These are phyloP conservation scores for Sclerotinia minor DNA, from an alignment of 2,329 filamentous ascomycete genomes.

Conservation along the genomic window DNA sequence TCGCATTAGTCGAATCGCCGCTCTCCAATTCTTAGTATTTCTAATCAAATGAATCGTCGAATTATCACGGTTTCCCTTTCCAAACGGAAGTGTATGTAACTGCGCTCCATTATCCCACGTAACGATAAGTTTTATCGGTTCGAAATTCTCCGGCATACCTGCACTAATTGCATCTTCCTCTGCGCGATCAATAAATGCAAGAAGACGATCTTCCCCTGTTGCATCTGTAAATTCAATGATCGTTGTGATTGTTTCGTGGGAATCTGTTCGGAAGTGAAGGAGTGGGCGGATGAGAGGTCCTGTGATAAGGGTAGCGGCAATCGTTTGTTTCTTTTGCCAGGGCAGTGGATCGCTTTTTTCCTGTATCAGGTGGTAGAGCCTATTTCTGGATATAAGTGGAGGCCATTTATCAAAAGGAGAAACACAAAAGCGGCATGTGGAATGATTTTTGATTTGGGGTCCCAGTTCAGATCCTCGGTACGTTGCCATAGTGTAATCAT, in stretches of 20 bases:
- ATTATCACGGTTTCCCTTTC: not conserved
- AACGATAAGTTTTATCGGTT: not conserved
- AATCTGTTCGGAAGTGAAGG: not conserved
- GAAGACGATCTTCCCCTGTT: not conserved
- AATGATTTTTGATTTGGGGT: too few relatives aligned
- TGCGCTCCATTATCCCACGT: not conserved
- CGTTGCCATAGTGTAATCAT: too few relatives aligned
- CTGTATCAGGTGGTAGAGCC: too few relatives aligned
- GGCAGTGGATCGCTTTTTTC: too few relatives aligned
- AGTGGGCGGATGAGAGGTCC: constrained; percentile 1
- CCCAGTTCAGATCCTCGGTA: too few relatives aligned
- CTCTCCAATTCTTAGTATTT: not conserved
- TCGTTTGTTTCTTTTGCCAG: too few relatives aligned
- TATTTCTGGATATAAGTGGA: too few relatives aligned
- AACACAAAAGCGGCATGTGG: too few relatives aligned
- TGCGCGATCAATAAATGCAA: constrained; percentile 9
- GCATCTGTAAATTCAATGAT: constrained; percentile 13
- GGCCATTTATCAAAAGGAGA: too few relatives aligned
- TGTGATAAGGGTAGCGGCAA: not conserved
- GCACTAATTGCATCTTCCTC: not conserved
- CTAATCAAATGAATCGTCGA: not conserved
- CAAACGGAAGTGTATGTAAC: too few relatives aligned
- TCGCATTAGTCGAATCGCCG: not conserved
- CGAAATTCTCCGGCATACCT: not conserved
- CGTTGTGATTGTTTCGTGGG: not conserved